A percentile compares a stretch with the other conserved stretches of the same genome.
phyloP scores from a whole-genome alignment of 805 yeast species.

The Wickerhamomyces rabaulensis region DNA sequence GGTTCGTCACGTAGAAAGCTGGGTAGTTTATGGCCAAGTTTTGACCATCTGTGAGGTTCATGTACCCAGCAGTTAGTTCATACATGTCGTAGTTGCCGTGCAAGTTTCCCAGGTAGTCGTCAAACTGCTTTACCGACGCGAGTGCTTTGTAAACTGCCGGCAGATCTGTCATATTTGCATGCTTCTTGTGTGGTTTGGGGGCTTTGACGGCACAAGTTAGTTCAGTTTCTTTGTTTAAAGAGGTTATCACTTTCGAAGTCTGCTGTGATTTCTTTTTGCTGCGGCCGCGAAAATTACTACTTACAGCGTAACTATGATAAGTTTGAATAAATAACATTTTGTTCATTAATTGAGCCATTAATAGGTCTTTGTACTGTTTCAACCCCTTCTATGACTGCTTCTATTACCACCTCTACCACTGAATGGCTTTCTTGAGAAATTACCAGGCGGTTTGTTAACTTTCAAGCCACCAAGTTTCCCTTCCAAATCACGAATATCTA shows the following conservation, averaged over 20 bases:
- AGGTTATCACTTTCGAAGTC: not conserved
- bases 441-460: slow-evolving; percentile 8
- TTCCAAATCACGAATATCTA: slow-evolving; percentile 38
- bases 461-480: slow-evolving; percentile 28
- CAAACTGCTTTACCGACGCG: not conserved
- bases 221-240: not conserved
- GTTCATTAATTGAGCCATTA: no score
- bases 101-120: slow-evolving; percentile 10
- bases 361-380: no score
- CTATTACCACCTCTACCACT: not conserved
- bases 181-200: not conserved
- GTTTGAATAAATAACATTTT: no score
- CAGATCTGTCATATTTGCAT: not conserved
- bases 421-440: not conserved
- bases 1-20: slow-evolving; percentile 44
- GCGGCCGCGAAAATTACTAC: not conserved
- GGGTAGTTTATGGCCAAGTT: slow-evolving; percentile 25
- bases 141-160: not conserved
- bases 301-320: not conserved
- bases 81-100: slow-evolving; percentile 12
- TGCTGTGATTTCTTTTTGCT: not conserved
- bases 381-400: not conserved
- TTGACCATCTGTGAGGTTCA: not conserved
- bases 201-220: not conserved
- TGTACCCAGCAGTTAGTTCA: slow-evolving; percentile 19